Evolutionary conservation across 2,329 filamentous ascomycete genomes (phyloP), one percentile per base, ranked within the genome.

Genomic region (Alternaria postmessia): DNA sequence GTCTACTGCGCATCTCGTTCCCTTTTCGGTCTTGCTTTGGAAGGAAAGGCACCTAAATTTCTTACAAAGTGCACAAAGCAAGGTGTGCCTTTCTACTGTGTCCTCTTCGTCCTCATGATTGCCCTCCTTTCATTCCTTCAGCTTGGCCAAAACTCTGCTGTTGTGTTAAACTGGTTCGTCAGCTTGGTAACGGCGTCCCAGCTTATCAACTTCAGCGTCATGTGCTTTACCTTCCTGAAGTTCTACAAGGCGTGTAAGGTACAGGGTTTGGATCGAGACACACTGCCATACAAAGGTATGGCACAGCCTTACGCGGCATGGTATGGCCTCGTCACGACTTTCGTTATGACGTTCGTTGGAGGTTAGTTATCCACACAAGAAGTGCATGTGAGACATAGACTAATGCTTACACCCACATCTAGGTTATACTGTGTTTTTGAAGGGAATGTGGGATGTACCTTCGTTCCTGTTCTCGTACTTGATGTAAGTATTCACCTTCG

Each of bases 121-220:
- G 86, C 89, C 1, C 81, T 93, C 1, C 82, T 96, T 5, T 87
- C 89, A 1, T 95, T 93, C 78, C 81, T 94, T 11, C 90, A 94
- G 77, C 84, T 94, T 14, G 88, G 87, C n/a, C 84, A 87, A 62
- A 85, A 85, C 61, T 85, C 88, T 0, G 86, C 90, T 3, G 86
- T 89, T 14, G 91, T 94, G 1, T 81, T 94, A 62, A 83, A 85
- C 59, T 93, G 91, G 91, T 89, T 93, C 67, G 87, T 93, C 24
- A 90, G 86, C 55, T 78, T 92, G 72, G 85, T 92, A 5, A 93
- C 91, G 6, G 89, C 91, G 0, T 91, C 89, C 0, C 89, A 92
- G 71, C 68, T 79, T 42, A 76, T 79, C 55, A 79, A 79, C 56
- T 79, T 76, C 66, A 73, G 72, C 46, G 83, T 87, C 73, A 88